A percentile compares a stretch with the other conserved stretches of the same genome.
Conservation (phyloP, 768 basidiomycete genomes). For the Rhizopogon vesiculosus region DNA sequence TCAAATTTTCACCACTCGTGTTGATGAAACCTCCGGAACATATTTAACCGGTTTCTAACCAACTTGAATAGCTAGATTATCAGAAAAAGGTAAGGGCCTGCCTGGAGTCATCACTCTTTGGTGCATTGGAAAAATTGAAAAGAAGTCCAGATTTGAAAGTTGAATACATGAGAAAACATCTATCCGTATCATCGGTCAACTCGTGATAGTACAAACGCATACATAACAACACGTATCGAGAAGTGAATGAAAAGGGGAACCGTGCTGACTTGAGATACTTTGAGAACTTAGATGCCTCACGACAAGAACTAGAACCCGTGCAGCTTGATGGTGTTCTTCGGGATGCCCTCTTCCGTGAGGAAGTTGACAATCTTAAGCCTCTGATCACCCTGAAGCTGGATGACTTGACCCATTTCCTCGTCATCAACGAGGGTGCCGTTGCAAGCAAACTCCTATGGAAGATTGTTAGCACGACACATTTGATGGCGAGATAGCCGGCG, state of each 20-base stretch:
- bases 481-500: background rate
- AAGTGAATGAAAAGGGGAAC: conserved; percentile 9
- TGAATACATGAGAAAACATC: conserved; percentile 10
- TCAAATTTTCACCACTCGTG: too few relatives aligned
- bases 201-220: conserved; percentile 22
- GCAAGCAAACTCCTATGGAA: conserved; percentile 86
- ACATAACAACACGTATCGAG: conserved; percentile 13
- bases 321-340: conserved; percentile 74
- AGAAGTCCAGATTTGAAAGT: background rate
- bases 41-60: too few relatives aligned
- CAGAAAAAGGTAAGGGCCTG: too few relatives aligned
- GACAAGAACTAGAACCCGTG: conserved; percentile 69
- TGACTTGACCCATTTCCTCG: conserved; percentile 93
- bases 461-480: conserved; percentile 4
- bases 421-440: conserved; percentile 97
- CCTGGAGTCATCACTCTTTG: too few relatives aligned
- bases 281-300: background rate
- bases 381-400: conserved; percentile 99
- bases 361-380: conserved; percentile 86
- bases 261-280: conserved; percentile 5
- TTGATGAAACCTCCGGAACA: too few relatives aligned
- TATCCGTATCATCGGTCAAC: conserved; percentile 21
- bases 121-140: too few relatives aligned
- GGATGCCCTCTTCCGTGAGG: conserved; percentile 78
- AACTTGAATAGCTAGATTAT: too few relatives aligned